These are phyloP conservation scores for Amanita rubescens DNA, from an alignment of 768 basidiomycete genomes.

Conservation along the genomic window DNA sequence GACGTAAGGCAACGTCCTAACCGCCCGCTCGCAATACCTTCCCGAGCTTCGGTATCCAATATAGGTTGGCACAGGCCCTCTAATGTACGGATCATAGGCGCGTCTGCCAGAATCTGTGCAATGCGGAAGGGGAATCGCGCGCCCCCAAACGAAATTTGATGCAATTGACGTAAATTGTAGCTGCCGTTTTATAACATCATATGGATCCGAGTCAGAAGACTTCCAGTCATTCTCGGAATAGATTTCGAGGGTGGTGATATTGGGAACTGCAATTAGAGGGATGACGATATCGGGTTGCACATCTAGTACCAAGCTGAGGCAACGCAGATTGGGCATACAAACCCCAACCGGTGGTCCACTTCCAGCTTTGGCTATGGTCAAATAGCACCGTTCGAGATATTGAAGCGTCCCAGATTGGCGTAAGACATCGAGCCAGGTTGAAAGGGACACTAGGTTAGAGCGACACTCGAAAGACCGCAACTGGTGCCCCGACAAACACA, in stretches of 20 bases:
- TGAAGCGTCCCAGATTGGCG: not conserved
- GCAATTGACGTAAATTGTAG: not conserved
- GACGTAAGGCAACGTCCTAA: not conserved
- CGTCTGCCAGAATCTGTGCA: not conserved
- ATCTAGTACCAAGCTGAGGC: not conserved
- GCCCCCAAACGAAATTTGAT: not conserved
- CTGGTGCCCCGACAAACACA: not conserved
- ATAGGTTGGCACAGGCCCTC: not conserved
- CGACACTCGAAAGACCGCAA: not conserved
- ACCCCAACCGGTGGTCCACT: not conserved
- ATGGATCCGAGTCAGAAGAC: not conserved
- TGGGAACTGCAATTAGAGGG: not conserved
- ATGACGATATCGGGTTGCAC: not conserved
- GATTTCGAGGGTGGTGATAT: not conserved
- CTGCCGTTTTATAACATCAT: not conserved
- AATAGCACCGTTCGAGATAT: not conserved
- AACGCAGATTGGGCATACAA: not conserved
- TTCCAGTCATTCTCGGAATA: not conserved
- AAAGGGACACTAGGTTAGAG: not conserved
- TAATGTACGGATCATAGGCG: not conserved
- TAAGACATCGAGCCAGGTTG: not conserved
- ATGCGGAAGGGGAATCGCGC: not conserved
- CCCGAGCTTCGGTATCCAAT: not conserved
- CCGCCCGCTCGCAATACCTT: not conserved
- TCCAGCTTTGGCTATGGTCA: not conserved